Evolutionary conservation across 1,284 basidiomycete genomes (phyloP).

Genomic region (Heterobasidion occidentale): DNA sequence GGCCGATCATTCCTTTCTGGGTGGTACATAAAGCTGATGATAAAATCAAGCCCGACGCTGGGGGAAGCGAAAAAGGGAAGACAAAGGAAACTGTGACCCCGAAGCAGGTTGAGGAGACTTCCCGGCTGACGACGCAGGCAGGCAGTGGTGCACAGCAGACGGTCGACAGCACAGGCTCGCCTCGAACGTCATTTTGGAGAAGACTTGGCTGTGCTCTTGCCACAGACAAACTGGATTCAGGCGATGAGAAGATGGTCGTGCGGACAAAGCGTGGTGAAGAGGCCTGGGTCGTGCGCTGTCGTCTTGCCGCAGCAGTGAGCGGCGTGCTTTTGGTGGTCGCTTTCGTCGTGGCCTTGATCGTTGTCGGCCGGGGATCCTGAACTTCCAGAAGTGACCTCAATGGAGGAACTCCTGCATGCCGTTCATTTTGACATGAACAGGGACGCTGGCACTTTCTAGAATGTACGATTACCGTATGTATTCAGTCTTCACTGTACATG

Average conservation of each 20-base stretch:
- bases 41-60: not conserved
- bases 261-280: constrained; percentile 14
- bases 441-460: not conserved
- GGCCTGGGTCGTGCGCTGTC: constrained; percentile 37
- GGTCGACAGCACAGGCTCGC: too few species aligned
- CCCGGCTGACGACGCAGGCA: too few species aligned
- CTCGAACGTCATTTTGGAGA: too few species aligned
- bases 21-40: constrained; percentile 1
- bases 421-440: not conserved
- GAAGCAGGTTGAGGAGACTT: not conserved
- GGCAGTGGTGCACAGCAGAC: too few species aligned
- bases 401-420: not conserved
- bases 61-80: not conserved
- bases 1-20: constrained; percentile 27
- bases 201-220: not conserved
- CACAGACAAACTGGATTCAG: not conserved
- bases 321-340: constrained; percentile 28
- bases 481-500: not conserved
- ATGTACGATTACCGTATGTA: not conserved
- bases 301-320: constrained; percentile 35
- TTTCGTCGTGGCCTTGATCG: constrained; percentile 30
- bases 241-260: constrained; percentile 10
- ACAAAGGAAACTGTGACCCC: not conserved
- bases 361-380: constrained; percentile 14
- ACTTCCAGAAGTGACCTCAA: not conserved